These are phyloP conservation scores for Miscanthus sacchariflorus DNA, from an alignment of 202 grass and related monocot genomes.

Conservation along the genomic window DNA sequence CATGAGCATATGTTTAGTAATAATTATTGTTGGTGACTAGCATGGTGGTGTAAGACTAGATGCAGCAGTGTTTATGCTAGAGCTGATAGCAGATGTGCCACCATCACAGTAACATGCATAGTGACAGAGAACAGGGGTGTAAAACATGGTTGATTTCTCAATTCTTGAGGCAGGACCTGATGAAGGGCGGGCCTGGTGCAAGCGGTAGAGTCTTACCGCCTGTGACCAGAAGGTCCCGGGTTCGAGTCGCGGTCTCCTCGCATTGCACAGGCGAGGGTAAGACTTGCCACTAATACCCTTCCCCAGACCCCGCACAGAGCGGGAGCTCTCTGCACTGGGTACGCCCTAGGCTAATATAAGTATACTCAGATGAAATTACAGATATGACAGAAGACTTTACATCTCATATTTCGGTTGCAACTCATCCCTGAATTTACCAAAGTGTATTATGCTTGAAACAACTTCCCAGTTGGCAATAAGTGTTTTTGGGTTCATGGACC, in stretches of 20 bases:
- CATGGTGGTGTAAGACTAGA: too few relatives aligned
- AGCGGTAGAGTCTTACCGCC: too few relatives aligned
- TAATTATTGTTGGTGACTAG: neutral
- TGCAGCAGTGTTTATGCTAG: neutral
- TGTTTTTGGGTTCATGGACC: neutral
- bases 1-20: slow-evolving; percentile 10
- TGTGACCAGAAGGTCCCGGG: too few relatives aligned
- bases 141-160: slow-evolving; percentile 1
- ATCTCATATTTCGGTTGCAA: neutral
- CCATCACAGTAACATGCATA: neutral
- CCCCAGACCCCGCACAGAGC: too few relatives aligned
- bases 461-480: neutral
- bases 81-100: neutral
- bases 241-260: too few relatives aligned
- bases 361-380: neutral
- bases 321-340: too few relatives aligned
- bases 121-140: neutral
- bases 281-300: too few relatives aligned
- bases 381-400: neutral
- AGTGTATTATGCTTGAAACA: neutral
- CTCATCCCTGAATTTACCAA: neutral
- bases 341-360: too few relatives aligned
- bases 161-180: neutral
- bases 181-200: too few relatives aligned
- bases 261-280: too few relatives aligned